Percentiles rank a stretch among this genome's conserved stretches.
Conservation (phyloP, 2,329 filamentous ascomycete genomes). For the Trichoderma asperellum region DNA sequence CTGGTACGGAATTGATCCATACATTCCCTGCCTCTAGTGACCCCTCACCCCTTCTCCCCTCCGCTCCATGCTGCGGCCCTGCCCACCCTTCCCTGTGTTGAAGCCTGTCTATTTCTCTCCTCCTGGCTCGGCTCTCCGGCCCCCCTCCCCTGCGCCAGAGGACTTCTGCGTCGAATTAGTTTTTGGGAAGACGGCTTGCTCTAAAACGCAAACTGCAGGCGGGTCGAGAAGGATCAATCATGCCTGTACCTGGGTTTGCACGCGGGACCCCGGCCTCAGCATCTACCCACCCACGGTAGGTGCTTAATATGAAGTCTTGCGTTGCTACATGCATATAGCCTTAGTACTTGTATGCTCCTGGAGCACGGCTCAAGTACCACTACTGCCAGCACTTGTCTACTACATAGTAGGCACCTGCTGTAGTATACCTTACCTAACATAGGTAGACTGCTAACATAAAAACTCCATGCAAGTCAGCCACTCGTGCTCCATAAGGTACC, state of each 20-base stretch:
- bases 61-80: background rate
- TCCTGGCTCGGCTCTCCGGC: conserved; percentile 1
- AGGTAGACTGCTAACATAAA: background rate
- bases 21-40: conserved; percentile 6
- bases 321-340: background rate
- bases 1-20: conserved; percentile 1
- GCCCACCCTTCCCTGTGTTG: conserved; percentile 7
- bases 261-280: conserved; percentile 20
- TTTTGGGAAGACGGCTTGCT: background rate
- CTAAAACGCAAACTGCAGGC: background rate
- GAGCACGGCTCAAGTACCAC: background rate
- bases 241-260: conserved; percentile 24
- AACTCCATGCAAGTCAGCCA: background rate
- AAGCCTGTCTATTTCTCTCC: background rate
- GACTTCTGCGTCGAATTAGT: conserved; percentile 17
- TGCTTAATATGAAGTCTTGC: background rate
- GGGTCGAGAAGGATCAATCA: conserved; percentile 5
- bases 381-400: background rate
- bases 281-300: background rate
- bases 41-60: background rate
- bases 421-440: no score
- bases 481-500: background rate
- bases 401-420: no score
- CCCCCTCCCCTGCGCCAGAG: conserved; percentile 14
- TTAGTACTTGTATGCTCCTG: background rate